Evolutionary conservation across 768 basidiomycete genomes (phyloP).

Genomic region (Termitomyces sp.): DNA sequence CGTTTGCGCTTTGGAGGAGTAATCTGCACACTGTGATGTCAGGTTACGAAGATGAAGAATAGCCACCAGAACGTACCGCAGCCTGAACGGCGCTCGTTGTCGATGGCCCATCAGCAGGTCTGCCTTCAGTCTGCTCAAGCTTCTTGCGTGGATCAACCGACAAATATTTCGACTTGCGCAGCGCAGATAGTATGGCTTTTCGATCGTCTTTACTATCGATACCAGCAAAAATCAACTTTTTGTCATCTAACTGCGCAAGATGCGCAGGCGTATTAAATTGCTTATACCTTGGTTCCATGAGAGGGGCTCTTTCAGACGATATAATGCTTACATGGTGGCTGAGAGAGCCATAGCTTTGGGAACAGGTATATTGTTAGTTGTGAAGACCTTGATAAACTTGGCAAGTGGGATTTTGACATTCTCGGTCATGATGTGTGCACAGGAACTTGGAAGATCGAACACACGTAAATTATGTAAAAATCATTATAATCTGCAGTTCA

Average conservation of each 20-base stretch:
- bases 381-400: slow-evolving; percentile 61
- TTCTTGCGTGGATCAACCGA: slow-evolving; percentile 20
- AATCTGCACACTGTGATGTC: slow-evolving; percentile 21
- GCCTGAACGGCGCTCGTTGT: slow-evolving; percentile 19
- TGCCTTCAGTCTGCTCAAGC: slow-evolving; percentile 9
- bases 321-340: slow-evolving; percentile 52
- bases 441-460: no score
- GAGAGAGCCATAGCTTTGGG: slow-evolving; percentile 65
- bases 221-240: slow-evolving; percentile 51
- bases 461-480: background rate
- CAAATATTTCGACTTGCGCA: slow-evolving; percentile 61
- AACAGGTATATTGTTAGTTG: slow-evolving; percentile 49
- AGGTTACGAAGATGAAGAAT: background rate
- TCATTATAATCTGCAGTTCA: background rate
- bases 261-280: slow-evolving; percentile 54
- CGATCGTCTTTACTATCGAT: slow-evolving; percentile 62
- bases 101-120: slow-evolving; percentile 13
- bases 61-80: slow-evolving; percentile 18
- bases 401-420: slow-evolving; percentile 53
- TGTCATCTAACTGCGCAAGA: slow-evolving; percentile 53
- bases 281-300: slow-evolving; percentile 51
- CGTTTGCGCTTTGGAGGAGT: slow-evolving; percentile 50
- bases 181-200: slow-evolving; percentile 49
- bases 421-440: slow-evolving; percentile 18
- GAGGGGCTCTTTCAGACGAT: background rate